Base-by-base conservation (phyloP, 73 alveolate genomes). In the Tetrahymena thermophila region DNA sequence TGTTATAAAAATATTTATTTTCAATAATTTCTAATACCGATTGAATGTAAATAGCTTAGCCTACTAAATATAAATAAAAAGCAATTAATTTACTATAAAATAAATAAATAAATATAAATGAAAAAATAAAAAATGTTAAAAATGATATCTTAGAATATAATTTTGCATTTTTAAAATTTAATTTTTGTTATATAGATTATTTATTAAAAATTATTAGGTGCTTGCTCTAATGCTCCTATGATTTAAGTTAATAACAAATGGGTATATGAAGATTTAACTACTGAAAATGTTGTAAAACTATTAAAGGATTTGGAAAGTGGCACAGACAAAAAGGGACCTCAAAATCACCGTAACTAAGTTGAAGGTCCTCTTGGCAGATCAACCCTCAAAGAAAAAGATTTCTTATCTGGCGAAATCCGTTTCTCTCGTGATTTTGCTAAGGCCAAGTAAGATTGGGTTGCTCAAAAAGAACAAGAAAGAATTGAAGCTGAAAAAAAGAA, bases 161-260 rank as follows among this genome's bases (percentile, higher is more conserved):
- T 1, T 71, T 71, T 71, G 35, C 17, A 13, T 28, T n/a, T 23
- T 7, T 19, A 28, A 28, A 25, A 28, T 0, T 28, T 71, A 0
- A 25, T 71, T 25, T 25, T 71, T 28, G 3, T n/a, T 7, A 11
- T 71, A 71, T 71, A 7, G 14, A 56, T 7, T 16, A 23, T 71
- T 28, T 3, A 25, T 31, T 25, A 19, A 8, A 71, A 71, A 57
- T 15, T 9, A 71, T 28, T 23, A 71, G 89, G 99, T 50, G 99
- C 99, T 8, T 98, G 99, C 94, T 98, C 98, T 23, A 98, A 98
- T 94, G 99, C 99, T 21, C 99, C 99, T 13, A 98, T 98, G 99
- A 96, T 98, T 97, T 97, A 98, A 96, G 99, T 98, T 34, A 97
- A 98, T 94, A 96, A 98, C 85, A 98, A 98, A 96, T 98, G 98